phyloP scores from a whole-genome alignment of 306 rosid genomes.

The Biancaea sappan region DNA sequence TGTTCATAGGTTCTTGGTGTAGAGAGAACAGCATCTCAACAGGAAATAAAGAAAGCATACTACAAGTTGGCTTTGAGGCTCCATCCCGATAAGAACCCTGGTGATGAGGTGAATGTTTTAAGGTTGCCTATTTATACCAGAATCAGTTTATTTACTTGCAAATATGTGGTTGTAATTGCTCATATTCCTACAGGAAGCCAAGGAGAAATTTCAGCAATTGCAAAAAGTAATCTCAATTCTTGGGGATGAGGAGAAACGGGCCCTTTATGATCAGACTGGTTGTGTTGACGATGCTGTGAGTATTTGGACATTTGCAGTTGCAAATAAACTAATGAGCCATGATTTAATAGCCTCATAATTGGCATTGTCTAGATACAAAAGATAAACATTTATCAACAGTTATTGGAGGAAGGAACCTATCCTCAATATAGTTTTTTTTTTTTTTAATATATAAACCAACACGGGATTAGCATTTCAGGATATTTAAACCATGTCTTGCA shows the following conservation, averaged over 20 bases:
- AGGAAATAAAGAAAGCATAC: constrained; percentile 91
- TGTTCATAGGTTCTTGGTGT: constrained; percentile 42
- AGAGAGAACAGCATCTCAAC: constrained; percentile 77
- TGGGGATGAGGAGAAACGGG: constrained; percentile 89
- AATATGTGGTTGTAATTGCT: constrained; percentile 16
- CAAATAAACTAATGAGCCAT: not conserved
- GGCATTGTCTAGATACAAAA: not conserved
- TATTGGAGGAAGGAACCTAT: constrained; percentile 5
- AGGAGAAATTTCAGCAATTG: constrained; percentile 85
- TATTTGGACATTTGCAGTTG: not conserved
- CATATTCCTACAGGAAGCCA: constrained; percentile 65
- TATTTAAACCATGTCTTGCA: constrained; percentile 6
- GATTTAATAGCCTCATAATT: not conserved
- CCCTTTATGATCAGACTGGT: constrained; percentile 89
- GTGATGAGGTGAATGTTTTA: constrained; percentile 64
- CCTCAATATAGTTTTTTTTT: not conserved
- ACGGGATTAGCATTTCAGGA: constrained; percentile 1
- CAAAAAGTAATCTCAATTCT: constrained; percentile 91
- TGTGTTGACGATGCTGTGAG: constrained; percentile 88
- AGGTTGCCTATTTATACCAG: not conserved
- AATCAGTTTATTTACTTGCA: not conserved
- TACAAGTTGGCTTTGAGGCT: constrained; percentile 82
- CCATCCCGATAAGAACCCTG: constrained; percentile 96
- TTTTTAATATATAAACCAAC: not conserved
- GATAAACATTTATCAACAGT: not conserved